Base-by-base conservation (phyloP, 768 basidiomycete species). In the Mrakia hoshinonis region DNA sequence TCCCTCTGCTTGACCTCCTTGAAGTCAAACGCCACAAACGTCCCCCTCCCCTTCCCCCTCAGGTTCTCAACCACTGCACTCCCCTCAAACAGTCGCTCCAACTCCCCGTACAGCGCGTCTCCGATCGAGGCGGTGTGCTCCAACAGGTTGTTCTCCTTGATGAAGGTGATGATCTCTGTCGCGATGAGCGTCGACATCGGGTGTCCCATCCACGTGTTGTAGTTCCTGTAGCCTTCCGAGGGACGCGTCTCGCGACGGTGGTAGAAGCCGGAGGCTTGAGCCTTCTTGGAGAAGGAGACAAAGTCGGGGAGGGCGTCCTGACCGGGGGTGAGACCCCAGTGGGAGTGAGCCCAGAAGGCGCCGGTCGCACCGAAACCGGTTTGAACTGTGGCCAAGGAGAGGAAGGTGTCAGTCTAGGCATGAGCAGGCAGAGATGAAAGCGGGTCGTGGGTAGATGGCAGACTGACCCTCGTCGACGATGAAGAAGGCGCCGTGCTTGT, bases 341-440 rank as follows among this genome's bases (percentile, higher is more conserved):
- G 77, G 65, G 82, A 81, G 76, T 82, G 80, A 5, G 81, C 81
- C 82, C 82, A 82, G 76, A 82, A 81, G 26, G 74, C 75, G 11
- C 82, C 82, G 0, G 82, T 82, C 0, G 81, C 81, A 38, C 81
- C 82, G 22, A 82, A 79, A 24, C 82, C 82, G 18, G 82, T 82
- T 70, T 82, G 82, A 0, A 81, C 81, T 70, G 79, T 62, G 78
- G 55, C 20, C 47, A 31, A 26, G 20, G n/a, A 61, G 9, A n/a
- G 36, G 34, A 24, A 7, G 49, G 49, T 7, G 58, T 36, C 6
- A 34, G 55, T 10, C 5, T 0, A 58, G 34, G 47, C 11, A 24
- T 3, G 29, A 36, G 3, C 26, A n/a, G n/a, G 31, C 9, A 47
- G 26, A 54, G 43, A 18, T 13, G 26, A 22, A 3, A 43, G 39